Evolutionary conservation across 805 yeast genomes (phyloP), one percentile per base, ranked within the genome.

Genomic region (Barnettozyma populi): DNA sequence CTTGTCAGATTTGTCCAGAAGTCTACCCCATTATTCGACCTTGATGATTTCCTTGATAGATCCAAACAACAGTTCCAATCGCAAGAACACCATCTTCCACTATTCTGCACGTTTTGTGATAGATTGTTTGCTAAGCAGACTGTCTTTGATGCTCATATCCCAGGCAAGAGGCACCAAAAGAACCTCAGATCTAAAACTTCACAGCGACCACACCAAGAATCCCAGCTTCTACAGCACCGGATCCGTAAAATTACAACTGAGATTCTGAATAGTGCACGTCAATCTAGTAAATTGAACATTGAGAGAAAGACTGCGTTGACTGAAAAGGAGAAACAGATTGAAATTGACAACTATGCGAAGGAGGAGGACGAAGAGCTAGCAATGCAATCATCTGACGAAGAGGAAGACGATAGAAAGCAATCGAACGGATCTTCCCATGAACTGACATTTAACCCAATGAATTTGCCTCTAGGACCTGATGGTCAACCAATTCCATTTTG

Each of bases 401-500:
- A 60, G 19, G 63, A 52, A 8, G 46, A n/a, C n/a, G n/a, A 43
- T 3, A 40, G 41, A 18, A 47, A 45, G 2, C 42, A 45, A 2
- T 50, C 60, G 52, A 24, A 46, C 25, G 58, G 56, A 2, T 57
- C 55, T 14, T 44, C 60, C 56, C 18, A 44, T 34, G 60, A 57
- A 2, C 57, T 55, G 8, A 63, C 19, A 7, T 27, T 56, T 44
- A 74, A 74, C 50, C 80, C 82, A 18, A 68, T 78, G 47, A 78
- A 83, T 47, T 64, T 87, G 47, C 96, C 96, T 0, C 45, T 87
- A 0, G 98, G 96, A 0, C 76, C 86, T 18, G 97, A 90, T 65
- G 97, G 97, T 0, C 76, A 75, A 36, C 97, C 97, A 1, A 88
- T 94, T 25, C 99, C 99, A 2, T 80, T 74, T 46, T 94, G 99